Evolutionary conservation across 768 basidiomycete genomes (phyloP), one percentile per base, ranked within the genome.

Genomic region (Termitomyces sp.): DNA sequence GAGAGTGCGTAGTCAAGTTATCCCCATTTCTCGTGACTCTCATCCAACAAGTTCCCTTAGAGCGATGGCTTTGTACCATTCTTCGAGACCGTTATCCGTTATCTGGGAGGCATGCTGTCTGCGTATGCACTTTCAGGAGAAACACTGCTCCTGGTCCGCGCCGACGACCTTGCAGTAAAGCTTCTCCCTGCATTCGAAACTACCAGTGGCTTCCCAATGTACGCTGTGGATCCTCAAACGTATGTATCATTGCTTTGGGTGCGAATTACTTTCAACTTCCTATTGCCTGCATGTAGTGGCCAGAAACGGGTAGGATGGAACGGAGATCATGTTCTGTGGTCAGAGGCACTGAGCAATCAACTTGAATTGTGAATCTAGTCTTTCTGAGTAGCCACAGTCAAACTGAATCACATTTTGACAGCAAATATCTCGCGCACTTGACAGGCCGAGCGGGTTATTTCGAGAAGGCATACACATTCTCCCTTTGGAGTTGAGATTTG

Each of bases 21-120:
- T 14, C 14, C 12, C 15, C 1, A 12, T 56, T 2, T 21, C 17
- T 28, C 49, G 26, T 35, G 23, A 45, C 12, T 50, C 17, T 41
- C 14, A 15, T 40, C 3, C 8, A 6, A 10, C 12, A 50, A 19
- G 8, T 15, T 40, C 15, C 41, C 37, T 42, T 41, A 68, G 71
- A 48, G 40, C 57, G 64, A 68, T 33, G 8, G 35, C 38, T 73
- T 70, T 67, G 74, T 67, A 0, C 83, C 82, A 1, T 87, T 87
- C 67, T 88, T 89, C 57, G 87, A 93, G 74, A 91, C 89, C 0
- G 84, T 86, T 50, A 94, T 93, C 53, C 85, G 92, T 21, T 85
- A 94, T 62, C 77, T 95, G 3, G 93, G 93, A 1, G 93, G 93
- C 4, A 75, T 94, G 3, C 74, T 94, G 5, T 87, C 86, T 9